Evolutionary conservation across 345 rosid species (phyloP).

Genomic region (Populus alba): DNA sequence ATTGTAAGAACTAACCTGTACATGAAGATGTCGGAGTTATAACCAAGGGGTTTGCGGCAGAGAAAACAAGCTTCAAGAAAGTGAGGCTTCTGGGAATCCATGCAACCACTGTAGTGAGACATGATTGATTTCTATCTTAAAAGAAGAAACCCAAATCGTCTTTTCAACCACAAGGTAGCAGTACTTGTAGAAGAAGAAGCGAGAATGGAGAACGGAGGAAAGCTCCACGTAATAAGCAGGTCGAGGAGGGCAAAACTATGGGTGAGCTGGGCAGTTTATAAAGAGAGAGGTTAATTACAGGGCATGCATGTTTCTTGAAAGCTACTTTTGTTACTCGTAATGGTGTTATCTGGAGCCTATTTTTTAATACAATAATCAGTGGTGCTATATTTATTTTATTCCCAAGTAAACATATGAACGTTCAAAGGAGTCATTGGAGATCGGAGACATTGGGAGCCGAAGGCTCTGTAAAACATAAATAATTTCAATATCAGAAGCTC

Average conservation of each 20-base stretch:
- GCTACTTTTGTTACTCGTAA: not conserved
- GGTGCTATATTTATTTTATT: too few relatives aligned
- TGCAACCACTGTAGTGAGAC: conserved; percentile 32
- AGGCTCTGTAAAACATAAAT: too few relatives aligned
- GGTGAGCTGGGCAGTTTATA: conserved; percentile 1
- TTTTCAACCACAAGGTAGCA: not conserved
- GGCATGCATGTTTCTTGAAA: conserved; percentile 8
- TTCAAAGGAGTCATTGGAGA: too few relatives aligned
- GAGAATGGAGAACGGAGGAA: not conserved
- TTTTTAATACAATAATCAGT: not conserved
- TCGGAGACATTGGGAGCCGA: too few relatives aligned
- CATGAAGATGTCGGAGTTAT: conserved; percentile 80
- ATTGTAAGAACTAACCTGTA: conserved; percentile 51
- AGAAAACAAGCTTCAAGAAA: conserved; percentile 72
- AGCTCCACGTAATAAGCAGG: not conserved
- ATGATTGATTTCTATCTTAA: not conserved
- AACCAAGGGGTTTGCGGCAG: conserved; percentile 60
- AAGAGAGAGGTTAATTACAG: not conserved
- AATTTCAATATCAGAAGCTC: too few relatives aligned
- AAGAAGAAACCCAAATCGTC: not conserved
- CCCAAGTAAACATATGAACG: too few relatives aligned
- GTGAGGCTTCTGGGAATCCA: conserved; percentile 42
- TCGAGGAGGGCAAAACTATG: not conserved
- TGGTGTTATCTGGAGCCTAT: not conserved
- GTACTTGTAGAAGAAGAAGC: not conserved